Conservation (phyloP, 129 eudicot species). For the Helianthus tuberosus region DNA sequence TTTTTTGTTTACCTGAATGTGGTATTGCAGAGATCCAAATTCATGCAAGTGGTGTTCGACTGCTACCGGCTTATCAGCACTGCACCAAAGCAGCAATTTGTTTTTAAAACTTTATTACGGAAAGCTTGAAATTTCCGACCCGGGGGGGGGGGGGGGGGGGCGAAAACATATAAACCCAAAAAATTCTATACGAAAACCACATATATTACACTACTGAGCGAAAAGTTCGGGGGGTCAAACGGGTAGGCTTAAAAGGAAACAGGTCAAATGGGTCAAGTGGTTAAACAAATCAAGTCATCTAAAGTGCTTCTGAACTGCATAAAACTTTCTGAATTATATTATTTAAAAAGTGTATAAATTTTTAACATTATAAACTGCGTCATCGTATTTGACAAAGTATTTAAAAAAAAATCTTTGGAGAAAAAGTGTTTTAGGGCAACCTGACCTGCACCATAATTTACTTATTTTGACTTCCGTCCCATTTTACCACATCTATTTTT, state of each 20-base stretch:
- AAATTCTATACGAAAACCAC: too few relatives aligned
- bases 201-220: too few relatives aligned
- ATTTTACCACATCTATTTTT: background rate
- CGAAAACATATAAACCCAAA: too few relatives aligned
- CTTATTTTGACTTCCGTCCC: background rate
- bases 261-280: background rate
- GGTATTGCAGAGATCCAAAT: constrained; percentile 91
- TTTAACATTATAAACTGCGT: background rate
- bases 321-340: background rate
- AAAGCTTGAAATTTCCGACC: too few relatives aligned
- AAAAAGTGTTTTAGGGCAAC: constrained; percentile 4
- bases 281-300: background rate
- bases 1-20: constrained; percentile 67
- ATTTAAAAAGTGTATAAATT: background rate
- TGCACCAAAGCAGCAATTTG: constrained; percentile 35
- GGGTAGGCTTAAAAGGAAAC: too few relatives aligned
- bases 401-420: background rate
- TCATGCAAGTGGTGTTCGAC: constrained; percentile 85
- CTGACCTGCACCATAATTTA: background rate
- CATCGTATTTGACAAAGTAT: background rate
- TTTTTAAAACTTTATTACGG: background rate
- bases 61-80: constrained; percentile 70
- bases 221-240: too few relatives aligned
- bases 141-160: too few relatives aligned
- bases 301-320: background rate